Evolutionary conservation across 2,329 filamentous ascomycete species (phyloP).

Genomic region (Aspergillus phoenicis): DNA sequence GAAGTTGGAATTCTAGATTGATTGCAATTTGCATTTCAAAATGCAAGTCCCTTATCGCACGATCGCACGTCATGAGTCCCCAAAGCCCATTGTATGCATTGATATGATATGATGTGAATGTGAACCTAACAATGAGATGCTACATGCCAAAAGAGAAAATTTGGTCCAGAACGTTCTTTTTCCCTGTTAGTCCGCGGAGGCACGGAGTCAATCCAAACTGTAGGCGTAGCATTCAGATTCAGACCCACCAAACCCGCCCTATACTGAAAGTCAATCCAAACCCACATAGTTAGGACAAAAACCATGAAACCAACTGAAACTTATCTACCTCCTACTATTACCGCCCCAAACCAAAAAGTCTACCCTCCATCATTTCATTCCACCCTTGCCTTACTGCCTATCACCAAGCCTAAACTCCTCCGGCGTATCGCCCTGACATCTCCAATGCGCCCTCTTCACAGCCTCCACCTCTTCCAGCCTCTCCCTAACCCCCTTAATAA

Average conservation of each 20-base stretch:
- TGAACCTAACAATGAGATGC: no score
- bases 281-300: not conserved
- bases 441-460: conserved; percentile 58
- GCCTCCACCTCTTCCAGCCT: conserved; percentile 53
- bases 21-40: not conserved
- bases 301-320: not conserved
- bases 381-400: not conserved
- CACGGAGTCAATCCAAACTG: not conserved
- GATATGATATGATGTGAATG: not conserved
- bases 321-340: not conserved
- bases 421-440: conserved; percentile 57
- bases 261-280: not conserved
- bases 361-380: not conserved
- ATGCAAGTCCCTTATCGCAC: no score
- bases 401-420: conserved; percentile 42
- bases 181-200: not conserved
- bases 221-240: not conserved
- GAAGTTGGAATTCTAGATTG: conserved; percentile 26
- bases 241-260: not conserved
- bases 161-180: not conserved
- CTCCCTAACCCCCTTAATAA: conserved; percentile 50
- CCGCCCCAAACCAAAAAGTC: no score
- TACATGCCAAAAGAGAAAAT: not conserved
- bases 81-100: not conserved
- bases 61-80: no score